Evolutionary conservation across 768 basidiomycete genomes (phyloP).

Genomic region (Antrodiella citrinella): DNA sequence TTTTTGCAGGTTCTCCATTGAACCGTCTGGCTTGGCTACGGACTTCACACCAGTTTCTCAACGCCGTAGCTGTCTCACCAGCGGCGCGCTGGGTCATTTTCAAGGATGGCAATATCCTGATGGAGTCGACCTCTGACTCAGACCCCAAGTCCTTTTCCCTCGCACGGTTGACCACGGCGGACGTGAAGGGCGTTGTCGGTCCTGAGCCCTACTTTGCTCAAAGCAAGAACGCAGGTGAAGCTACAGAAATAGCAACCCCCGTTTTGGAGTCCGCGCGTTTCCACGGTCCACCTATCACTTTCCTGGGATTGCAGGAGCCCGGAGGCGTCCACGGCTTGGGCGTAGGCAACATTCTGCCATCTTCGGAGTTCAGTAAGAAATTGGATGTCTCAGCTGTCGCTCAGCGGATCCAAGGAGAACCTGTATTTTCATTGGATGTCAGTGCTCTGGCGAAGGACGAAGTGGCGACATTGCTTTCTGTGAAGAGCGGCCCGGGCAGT

Average conservation of each 20-base stretch:
- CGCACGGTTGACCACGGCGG: constrained; percentile 46
- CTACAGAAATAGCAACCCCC: constrained; percentile 15
- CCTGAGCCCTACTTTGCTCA: constrained; percentile 63
- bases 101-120: constrained; percentile 59
- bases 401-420: constrained; percentile 57
- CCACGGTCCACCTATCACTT: constrained; percentile 51
- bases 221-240: constrained; percentile 35
- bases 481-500: constrained; percentile 24
- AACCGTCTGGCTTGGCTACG: constrained; percentile 81
- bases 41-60: constrained; percentile 63
- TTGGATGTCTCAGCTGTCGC: constrained; percentile 36
- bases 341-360: constrained; percentile 44
- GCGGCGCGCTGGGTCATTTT: constrained; percentile 74
- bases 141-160: constrained; percentile 22
- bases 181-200: constrained; percentile 55
- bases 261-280: constrained; percentile 47
- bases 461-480: constrained; percentile 33
- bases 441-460: constrained; percentile 36
- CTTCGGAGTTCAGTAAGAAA: constrained; percentile 42
- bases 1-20: constrained; percentile 52
- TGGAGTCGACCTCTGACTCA: constrained; percentile 19
- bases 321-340: constrained; percentile 15
- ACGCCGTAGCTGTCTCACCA: constrained; percentile 49
- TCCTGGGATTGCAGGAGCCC: constrained; percentile 69
- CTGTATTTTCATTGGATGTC: constrained; percentile 78